Evolutionary conservation across 1,284 basidiomycete species (phyloP).

Genomic region (Thelephora terrestris): DNA sequence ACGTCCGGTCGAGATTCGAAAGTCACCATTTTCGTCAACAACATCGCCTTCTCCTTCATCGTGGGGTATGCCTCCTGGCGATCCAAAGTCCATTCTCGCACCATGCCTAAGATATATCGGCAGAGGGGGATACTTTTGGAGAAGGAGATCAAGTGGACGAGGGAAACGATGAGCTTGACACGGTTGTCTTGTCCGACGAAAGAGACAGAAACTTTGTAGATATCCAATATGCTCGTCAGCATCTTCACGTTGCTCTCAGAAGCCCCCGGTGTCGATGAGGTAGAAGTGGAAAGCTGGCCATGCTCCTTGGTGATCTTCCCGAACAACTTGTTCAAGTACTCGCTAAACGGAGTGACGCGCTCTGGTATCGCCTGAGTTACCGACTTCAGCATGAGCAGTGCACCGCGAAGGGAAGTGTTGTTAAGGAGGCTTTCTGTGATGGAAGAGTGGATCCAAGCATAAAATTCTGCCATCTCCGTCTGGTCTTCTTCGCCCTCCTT

Average conservation of each 20-base stretch:
- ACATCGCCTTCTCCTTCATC: constrained; percentile 90
- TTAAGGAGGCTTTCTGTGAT: constrained; percentile 80
- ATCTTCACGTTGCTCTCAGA: constrained; percentile 55
- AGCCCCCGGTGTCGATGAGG: constrained; percentile 22
- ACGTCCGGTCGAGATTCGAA: constrained; percentile 80
- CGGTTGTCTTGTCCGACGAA: constrained; percentile 58
- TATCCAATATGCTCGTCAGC: constrained; percentile 59
- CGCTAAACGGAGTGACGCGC: constrained; percentile 76
- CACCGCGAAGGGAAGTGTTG: constrained; percentile 46
- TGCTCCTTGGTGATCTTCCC: constrained; percentile 88
- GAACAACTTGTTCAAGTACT: constrained; percentile 75
- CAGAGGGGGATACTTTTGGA: constrained; percentile 81
- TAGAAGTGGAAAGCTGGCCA: constrained; percentile 42
- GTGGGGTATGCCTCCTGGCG: constrained; percentile 81
- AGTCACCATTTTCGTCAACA: constrained; percentile 85
- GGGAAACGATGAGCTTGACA: constrained; percentile 61
- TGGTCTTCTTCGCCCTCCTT: constrained; percentile 70
- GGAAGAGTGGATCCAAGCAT: constrained; percentile 64
- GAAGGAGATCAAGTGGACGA: constrained; percentile 84
- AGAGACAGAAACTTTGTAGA: constrained; percentile 55
- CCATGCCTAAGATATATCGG: constrained; percentile 80
- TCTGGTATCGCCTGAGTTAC: constrained; percentile 81
- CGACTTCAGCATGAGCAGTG: constrained; percentile 81
- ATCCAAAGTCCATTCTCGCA: constrained; percentile 83
- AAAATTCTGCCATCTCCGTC: constrained; percentile 67